Conservation (phyloP, 768 basidiomycete species). For the Lyophyllum shimeji region DNA sequence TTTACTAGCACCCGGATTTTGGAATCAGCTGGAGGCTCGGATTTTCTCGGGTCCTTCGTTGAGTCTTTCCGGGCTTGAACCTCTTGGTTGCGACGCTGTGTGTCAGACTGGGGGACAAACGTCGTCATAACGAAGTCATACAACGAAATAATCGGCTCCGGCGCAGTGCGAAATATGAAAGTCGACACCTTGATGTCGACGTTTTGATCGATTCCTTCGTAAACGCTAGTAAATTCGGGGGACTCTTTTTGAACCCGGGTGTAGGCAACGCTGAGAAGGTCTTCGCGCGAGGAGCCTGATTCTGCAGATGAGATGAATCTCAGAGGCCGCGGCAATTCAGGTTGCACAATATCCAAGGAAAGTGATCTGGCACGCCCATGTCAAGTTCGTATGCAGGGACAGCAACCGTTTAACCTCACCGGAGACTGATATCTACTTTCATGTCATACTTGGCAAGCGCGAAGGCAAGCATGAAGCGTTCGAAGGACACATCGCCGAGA, state of each 20-base stretch:
- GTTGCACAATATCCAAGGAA: slow-evolving; percentile 70
- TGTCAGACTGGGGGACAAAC: slow-evolving; percentile 58
- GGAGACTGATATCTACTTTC: slow-evolving; percentile 79
- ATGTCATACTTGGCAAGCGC: slow-evolving; percentile 82
- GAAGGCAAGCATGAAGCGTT: slow-evolving; percentile 76
- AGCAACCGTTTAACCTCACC: slow-evolving; percentile 39
- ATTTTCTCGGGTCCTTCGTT: neutral
- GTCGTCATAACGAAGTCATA: slow-evolving; percentile 99
- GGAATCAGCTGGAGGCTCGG: slow-evolving; percentile 26
- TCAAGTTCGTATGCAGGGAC: slow-evolving; percentile 1
- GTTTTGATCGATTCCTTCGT: slow-evolving; percentile 86
- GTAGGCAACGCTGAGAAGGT: slow-evolving; percentile 81
- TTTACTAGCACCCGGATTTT: slow-evolving; percentile 84
- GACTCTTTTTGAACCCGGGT: slow-evolving; percentile 77
- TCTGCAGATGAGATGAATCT: slow-evolving; percentile 66
- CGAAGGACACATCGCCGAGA: slow-evolving; percentile 77
- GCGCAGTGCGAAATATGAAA: slow-evolving; percentile 83
- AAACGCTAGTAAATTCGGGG: slow-evolving; percentile 77
- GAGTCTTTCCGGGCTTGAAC: neutral
- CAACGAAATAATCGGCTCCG: slow-evolving; percentile 85
- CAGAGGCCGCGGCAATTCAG: slow-evolving; percentile 44
- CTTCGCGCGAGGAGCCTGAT: slow-evolving; percentile 31
- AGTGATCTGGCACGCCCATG: slow-evolving; percentile 53
- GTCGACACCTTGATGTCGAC: slow-evolving; percentile 89
- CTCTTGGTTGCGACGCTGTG: neutral